Conservation (phyloP, 202 grass and related monocot species). For the Eragrostis tef region DNA sequence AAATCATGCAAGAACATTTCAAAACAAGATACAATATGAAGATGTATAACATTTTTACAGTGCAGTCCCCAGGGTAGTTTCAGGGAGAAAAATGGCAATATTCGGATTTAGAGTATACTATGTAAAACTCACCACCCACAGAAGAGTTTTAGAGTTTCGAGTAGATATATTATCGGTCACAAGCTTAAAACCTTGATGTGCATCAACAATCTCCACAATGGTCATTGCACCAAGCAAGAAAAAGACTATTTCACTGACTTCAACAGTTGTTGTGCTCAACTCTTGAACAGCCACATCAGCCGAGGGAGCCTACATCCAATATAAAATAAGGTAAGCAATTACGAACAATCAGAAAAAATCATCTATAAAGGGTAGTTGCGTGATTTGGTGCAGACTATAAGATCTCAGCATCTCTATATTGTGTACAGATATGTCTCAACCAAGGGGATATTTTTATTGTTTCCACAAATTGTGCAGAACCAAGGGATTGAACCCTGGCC, state of each 20-base stretch:
- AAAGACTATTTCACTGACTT: constrained; percentile 99
- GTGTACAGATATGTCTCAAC: background rate
- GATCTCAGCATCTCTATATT: background rate
- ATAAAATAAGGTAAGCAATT: constrained; percentile 37
- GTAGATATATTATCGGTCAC: constrained; percentile 98
- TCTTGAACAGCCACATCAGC: constrained; percentile 86
- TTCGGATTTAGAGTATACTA: background rate
- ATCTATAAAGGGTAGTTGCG: background rate
- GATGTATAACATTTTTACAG: too few species aligned
- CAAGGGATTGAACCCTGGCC: too few species aligned
- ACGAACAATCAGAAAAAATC: constrained; percentile 6
- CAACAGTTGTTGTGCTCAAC: constrained; percentile 64
- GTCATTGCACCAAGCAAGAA: constrained; percentile 99
- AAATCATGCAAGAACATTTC: too few species aligned
- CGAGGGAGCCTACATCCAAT: constrained; percentile 73
- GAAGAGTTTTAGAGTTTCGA: constrained; percentile 75
- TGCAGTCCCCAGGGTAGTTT: too few species aligned
- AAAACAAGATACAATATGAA: too few species aligned
- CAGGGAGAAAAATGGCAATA: background rate
- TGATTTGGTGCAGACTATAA: constrained; percentile 2
- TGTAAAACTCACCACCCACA: constrained; percentile 88
- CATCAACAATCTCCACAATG: constrained; percentile 98
- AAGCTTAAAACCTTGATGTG: constrained; percentile 97
- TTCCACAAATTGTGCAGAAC: too few species aligned
- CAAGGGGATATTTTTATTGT: too few species aligned